Conservation (phyloP, 1,284 basidiomycete species). For the Agroathelia rolfsii region DNA sequence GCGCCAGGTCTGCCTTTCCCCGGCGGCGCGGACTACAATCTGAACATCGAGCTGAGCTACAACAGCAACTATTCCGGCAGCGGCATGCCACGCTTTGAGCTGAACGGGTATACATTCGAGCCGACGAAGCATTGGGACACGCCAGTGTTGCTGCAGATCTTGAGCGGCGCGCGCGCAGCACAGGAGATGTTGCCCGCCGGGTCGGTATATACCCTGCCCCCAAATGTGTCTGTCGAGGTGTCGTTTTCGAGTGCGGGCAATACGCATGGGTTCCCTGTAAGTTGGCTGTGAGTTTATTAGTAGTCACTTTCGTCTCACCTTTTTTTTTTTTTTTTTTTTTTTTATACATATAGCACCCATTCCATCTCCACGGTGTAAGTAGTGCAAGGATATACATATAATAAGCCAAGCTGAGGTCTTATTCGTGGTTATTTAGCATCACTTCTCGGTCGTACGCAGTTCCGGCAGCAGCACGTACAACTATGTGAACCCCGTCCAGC, state of each 20-base stretch:
- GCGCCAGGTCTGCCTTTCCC: conserved; percentile 10
- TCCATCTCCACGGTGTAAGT: conserved; percentile 24
- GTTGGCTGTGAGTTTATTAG: conserved; percentile 1
- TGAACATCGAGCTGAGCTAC: conserved; percentile 8
- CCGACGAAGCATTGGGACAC: no score
- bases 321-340: no score
- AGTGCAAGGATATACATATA: conserved; percentile 14
- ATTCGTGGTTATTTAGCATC: conserved; percentile 20
- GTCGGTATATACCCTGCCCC: conserved; percentile 14
- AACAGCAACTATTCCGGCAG: neutral
- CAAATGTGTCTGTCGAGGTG: conserved; percentile 16
- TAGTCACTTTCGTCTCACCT: neutral
- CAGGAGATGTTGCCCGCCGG: conserved; percentile 14
- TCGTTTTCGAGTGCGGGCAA: conserved; percentile 13
- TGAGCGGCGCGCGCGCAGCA: conserved; percentile 15
- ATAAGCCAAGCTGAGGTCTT: conserved; percentile 24
- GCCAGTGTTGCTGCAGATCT: conserved; percentile 22
- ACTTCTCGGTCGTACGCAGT: conserved; percentile 21
- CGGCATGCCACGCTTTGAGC: no score
- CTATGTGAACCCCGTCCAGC: conserved; percentile 18
- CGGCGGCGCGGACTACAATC: conserved; percentile 10
- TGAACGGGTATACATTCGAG: no score
- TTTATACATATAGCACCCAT: conserved; percentile 22
- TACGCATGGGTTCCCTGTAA: conserved; percentile 12
- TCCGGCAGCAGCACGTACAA: conserved; percentile 18